phyloP scores from a whole-genome alignment of 2,329 filamentous ascomycete genomes.

The Metarhizium robertsii region DNA sequence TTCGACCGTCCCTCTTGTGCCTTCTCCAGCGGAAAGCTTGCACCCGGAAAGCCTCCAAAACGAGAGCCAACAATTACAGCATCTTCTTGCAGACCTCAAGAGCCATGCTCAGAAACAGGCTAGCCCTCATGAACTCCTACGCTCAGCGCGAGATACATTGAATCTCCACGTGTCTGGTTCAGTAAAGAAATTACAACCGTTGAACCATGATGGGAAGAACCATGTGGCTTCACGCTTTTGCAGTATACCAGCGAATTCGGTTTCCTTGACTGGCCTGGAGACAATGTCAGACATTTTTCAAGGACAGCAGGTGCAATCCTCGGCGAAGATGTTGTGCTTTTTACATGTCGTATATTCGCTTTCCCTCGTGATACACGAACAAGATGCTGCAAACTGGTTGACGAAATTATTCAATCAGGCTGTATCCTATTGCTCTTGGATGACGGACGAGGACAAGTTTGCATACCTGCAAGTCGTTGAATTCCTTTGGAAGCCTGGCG shows the following conservation, averaged over 20 bases:
- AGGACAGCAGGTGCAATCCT: conserved; percentile 25
- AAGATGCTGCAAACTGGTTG: conserved; percentile 25
- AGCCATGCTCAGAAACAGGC: conserved; percentile 16
- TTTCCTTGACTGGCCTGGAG: conserved; percentile 33
- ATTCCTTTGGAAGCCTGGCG: conserved; percentile 38
- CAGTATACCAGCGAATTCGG: conserved; percentile 25
- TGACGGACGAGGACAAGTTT: conserved; percentile 26
- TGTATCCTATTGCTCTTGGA: conserved; percentile 30
- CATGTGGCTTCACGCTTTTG: conserved; percentile 29
- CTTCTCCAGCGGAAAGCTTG: not conserved
- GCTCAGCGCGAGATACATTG: conserved; percentile 34
- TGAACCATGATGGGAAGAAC: conserved; percentile 30
- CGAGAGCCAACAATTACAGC: conserved; percentile 8
- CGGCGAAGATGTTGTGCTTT: conserved; percentile 39
- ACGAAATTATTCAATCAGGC: conserved; percentile 37
- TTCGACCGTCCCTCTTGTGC: not conserved
- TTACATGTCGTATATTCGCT: conserved; percentile 43
- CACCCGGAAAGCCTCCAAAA: not conserved
- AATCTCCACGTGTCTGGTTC: conserved; percentile 37
- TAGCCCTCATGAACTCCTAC: conserved; percentile 26
- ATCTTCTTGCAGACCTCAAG: conserved; percentile 9
- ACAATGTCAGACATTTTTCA: conserved; percentile 30
- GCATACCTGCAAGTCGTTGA: conserved; percentile 34
- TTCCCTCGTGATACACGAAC: conserved; percentile 35
- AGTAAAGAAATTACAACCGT: conserved; percentile 23